phyloP scores from a whole-genome alignment of 2,329 filamentous ascomycete genomes.

The Blastomyces percursus region DNA sequence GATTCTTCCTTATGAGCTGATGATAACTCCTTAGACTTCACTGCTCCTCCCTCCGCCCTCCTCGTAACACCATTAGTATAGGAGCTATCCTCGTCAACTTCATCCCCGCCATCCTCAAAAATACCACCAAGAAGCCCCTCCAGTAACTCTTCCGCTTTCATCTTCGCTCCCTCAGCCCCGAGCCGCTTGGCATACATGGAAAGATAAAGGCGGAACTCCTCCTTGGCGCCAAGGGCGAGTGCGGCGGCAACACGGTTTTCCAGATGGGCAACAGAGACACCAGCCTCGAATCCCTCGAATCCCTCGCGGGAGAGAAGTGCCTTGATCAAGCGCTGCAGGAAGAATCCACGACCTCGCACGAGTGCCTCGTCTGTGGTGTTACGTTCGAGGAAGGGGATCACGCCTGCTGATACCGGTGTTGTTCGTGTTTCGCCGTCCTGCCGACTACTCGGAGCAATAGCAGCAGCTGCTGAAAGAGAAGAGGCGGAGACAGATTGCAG shows the following conservation, averaged over 20 bases:
- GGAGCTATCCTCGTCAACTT: conserved; percentile 19
- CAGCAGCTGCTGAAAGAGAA: conserved; percentile 31
- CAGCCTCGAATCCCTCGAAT: conserved; percentile 83
- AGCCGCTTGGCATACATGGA: conserved; percentile 97
- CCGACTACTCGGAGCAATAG: conserved; percentile 37
- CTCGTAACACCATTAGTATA: conserved; percentile 18
- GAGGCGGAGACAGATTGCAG: conserved; percentile 52
- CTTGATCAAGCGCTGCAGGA: conserved; percentile 84
- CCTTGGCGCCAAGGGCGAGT: conserved; percentile 68
- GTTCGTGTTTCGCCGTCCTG: conserved; percentile 44
- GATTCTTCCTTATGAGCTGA: neutral
- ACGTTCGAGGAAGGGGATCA: conserved; percentile 84
- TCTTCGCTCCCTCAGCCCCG: conserved; percentile 73
- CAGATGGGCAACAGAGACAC: conserved; percentile 83
- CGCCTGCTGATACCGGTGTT: conserved; percentile 65
- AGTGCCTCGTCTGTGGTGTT: conserved; percentile 91
- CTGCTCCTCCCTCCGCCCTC: conserved; percentile 16
- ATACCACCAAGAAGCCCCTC: conserved; percentile 67
- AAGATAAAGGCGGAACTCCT: conserved; percentile 91
- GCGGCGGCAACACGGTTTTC: conserved; percentile 91
- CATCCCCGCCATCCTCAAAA: conserved; percentile 41
- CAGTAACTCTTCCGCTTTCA: conserved; percentile 87
- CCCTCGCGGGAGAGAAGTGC: conserved; percentile 76
- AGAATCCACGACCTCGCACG: conserved; percentile 82
- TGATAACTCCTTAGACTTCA: conserved; percentile 2